phyloP scores from a whole-genome alignment of 2,329 filamentous ascomycete genomes.

The Ophiosphaerella narmari region DNA sequence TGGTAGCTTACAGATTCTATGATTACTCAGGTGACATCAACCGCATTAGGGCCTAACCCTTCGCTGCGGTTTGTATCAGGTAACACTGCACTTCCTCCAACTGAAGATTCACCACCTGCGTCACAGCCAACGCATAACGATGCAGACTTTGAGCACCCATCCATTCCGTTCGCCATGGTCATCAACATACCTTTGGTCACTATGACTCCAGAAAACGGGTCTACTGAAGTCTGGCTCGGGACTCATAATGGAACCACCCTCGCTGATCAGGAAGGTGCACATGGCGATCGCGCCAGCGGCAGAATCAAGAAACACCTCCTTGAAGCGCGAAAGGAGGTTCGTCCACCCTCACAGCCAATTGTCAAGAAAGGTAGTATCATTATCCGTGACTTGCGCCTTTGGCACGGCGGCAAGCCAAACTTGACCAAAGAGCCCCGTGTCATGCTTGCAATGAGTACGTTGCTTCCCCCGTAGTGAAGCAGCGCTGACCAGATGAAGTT shows the following conservation, averaged over 20 bases:
- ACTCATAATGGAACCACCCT: slow-evolving; percentile 49
- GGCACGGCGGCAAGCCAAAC: slow-evolving; percentile 59
- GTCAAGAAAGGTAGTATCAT: slow-evolving; percentile 53
- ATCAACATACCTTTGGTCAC: slow-evolving; percentile 55
- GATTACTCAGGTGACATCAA: slow-evolving; percentile 61
- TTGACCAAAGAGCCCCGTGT: slow-evolving; percentile 48
- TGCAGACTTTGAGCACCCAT: slow-evolving; percentile 39
- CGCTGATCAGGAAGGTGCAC: slow-evolving; percentile 48
- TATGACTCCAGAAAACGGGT: slow-evolving; percentile 52
- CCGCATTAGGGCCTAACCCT: slow-evolving; percentile 42
- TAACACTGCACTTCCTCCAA: slow-evolving; percentile 51
- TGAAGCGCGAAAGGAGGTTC: slow-evolving; percentile 15
- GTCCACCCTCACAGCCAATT: slow-evolving; percentile 29
- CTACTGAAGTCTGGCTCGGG: slow-evolving; percentile 58
- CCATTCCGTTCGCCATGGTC: slow-evolving; percentile 52
- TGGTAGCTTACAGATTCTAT: slow-evolving; percentile 53
- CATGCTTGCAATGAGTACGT: slow-evolving; percentile 50
- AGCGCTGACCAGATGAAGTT: slow-evolving; percentile 31
- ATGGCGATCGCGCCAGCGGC: slow-evolving; percentile 37
- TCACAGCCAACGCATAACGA: slow-evolving; percentile 43
- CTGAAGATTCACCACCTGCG: slow-evolving; percentile 41
- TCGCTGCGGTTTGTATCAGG: slow-evolving; percentile 40
- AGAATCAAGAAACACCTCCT: slow-evolving; percentile 33
- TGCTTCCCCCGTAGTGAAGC: neutral
- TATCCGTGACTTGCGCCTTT: slow-evolving; percentile 54